phyloP scores from a whole-genome alignment of 352 stramenopile species.

The Globisporangium yorkense region DNA sequence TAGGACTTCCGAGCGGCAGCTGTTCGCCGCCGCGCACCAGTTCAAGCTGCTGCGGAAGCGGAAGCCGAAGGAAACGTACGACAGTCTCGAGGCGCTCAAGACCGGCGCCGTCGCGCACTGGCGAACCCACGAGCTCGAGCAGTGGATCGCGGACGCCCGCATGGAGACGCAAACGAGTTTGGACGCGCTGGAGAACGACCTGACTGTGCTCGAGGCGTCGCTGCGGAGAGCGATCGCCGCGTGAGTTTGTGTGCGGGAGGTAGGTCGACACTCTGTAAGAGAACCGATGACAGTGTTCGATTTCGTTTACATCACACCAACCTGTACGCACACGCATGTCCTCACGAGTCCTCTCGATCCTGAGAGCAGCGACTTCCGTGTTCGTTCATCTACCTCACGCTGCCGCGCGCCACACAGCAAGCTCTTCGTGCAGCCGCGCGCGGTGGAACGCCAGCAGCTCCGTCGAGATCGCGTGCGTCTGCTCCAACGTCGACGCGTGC shows the following conservation, averaged over 20 bases:
- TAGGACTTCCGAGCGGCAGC: background rate
- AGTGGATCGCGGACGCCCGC: background rate
- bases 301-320: too few species aligned
- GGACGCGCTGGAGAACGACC: slow-evolving; percentile 1
- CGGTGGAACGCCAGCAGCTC: slow-evolving; percentile 19
- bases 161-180: background rate
- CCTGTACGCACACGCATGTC: too few species aligned
- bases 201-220: background rate
- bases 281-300: too few species aligned
- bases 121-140: slow-evolving; percentile 3
- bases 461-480: slow-evolving; percentile 7
- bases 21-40: slow-evolving; percentile 19
- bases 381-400: background rate
- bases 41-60: slow-evolving; percentile 27
- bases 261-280: too few species aligned
- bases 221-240: background rate
- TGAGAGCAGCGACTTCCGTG: too few species aligned
- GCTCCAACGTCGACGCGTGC: background rate
- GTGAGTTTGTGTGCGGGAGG: too few species aligned
- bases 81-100: slow-evolving; percentile 11
- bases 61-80: slow-evolving; percentile 19
- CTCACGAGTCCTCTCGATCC: too few species aligned
- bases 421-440: slow-evolving; percentile 12
- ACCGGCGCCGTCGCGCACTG: slow-evolving; percentile 8
- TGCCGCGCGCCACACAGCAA: slow-evolving; percentile 8